phyloP scores from a whole-genome alignment of 2,329 filamentous ascomycete genomes.

The Akanthomyces muscarius region DNA sequence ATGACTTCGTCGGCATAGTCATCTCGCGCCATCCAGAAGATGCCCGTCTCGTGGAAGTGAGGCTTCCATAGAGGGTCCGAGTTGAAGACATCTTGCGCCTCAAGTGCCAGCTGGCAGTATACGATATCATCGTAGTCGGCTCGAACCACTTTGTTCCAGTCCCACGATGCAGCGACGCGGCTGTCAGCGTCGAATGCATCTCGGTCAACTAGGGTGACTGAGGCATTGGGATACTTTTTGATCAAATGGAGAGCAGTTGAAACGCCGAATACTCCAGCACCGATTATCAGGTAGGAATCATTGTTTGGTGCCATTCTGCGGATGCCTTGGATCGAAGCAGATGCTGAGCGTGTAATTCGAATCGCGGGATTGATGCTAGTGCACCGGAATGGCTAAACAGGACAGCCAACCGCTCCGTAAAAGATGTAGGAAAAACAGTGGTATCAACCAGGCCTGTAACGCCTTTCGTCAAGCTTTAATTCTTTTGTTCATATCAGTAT shows the following conservation, averaged over 20 bases:
- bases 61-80: constrained; percentile 52
- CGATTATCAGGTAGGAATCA: constrained; percentile 53
- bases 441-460: neutral
- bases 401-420: neutral
- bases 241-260: constrained; percentile 63
- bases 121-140: constrained; percentile 63
- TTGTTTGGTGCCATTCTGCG: constrained; percentile 3
- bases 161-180: constrained; percentile 60
- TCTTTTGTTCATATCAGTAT: neutral
- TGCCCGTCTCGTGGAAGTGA: constrained; percentile 57
- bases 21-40: constrained; percentile 52
- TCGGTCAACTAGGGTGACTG: constrained; percentile 56
- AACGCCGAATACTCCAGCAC: constrained; percentile 62
- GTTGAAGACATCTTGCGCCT: constrained; percentile 61
- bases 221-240: constrained; percentile 44
- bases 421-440: neutral
- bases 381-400: neutral
- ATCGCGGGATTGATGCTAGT: neutral
- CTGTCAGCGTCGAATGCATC: constrained; percentile 45
- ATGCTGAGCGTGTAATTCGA: neutral
- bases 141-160: constrained; percentile 70
- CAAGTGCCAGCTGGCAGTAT: constrained; percentile 61
- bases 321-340: neutral
- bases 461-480: neutral
- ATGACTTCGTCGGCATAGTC: constrained; percentile 49